Conservation (phyloP, 2,329 filamentous ascomycete species). For the Pestalotiopsis sp. region DNA sequence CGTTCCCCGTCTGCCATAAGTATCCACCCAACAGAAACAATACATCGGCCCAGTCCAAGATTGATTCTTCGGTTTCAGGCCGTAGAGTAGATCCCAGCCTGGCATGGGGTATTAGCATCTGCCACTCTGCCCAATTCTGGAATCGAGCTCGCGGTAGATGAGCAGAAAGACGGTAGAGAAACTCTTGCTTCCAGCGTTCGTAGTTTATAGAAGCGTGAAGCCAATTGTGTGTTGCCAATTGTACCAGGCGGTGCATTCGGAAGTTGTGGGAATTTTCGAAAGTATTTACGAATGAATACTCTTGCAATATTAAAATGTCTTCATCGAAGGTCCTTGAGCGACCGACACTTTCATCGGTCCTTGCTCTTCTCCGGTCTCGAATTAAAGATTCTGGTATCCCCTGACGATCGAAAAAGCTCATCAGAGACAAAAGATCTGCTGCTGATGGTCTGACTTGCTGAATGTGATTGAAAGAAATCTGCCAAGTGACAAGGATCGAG, state of each 20-base stretch:
- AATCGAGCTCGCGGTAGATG: conserved; percentile 26
- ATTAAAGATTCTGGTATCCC: background rate
- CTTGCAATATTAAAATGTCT: conserved; percentile 35
- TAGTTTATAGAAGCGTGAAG: conserved; percentile 26
- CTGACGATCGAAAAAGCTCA: background rate
- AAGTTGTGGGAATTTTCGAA: conserved; percentile 27
- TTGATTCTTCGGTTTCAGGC: too few relatives aligned
- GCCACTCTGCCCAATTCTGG: too few relatives aligned
- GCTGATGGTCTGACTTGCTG: conserved; percentile 23
- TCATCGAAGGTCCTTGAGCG: conserved; percentile 28
- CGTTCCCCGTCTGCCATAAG: too few relatives aligned
- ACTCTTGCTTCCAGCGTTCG: conserved; percentile 33
- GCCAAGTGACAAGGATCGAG: conserved; percentile 20
- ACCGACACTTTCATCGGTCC: conserved; percentile 9
- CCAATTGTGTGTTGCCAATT: conserved; percentile 39
- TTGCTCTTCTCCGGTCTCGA: background rate
- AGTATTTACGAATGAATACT: conserved; percentile 39
- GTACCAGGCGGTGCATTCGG: conserved; percentile 47
- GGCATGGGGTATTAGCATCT: too few relatives aligned
- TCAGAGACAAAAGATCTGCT: background rate
- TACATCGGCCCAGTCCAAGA: too few relatives aligned
- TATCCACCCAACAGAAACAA: too few relatives aligned
- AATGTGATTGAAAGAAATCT: conserved; percentile 28
- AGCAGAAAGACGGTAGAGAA: conserved; percentile 27
- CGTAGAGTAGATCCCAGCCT: too few relatives aligned